phyloP scores from a whole-genome alignment of 2,329 filamentous ascomycete species.

The Nigrospora oryzae region DNA sequence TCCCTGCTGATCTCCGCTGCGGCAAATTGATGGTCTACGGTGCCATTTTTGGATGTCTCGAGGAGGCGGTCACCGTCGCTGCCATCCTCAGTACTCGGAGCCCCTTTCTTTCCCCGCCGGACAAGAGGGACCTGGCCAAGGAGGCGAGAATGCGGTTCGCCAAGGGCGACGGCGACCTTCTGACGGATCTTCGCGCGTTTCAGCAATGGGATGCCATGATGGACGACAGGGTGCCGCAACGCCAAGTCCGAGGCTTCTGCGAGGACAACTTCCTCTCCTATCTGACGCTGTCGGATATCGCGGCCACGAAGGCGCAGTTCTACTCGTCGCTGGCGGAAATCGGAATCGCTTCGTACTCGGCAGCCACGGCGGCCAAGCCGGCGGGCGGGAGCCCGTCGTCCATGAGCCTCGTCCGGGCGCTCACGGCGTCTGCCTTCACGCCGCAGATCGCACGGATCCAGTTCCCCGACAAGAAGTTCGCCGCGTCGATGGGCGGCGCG shows the following conservation, averaged over 20 bases:
- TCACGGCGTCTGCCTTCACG: slow-evolving; percentile 66
- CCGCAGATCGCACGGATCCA: slow-evolving; percentile 89
- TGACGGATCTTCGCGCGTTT: slow-evolving; percentile 80
- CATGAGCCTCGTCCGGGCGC: slow-evolving; percentile 52
- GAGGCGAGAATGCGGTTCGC: slow-evolving; percentile 68
- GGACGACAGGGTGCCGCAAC: slow-evolving; percentile 47
- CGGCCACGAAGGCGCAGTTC: slow-evolving; percentile 79
- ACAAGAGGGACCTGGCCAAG: slow-evolving; percentile 75
- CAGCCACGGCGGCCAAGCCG: not conserved
- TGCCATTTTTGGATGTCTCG: slow-evolving; percentile 84
- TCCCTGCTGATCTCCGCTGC: slow-evolving; percentile 86
- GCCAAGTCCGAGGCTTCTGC: slow-evolving; percentile 69
- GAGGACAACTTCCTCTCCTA: slow-evolving; percentile 76
- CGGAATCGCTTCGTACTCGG: slow-evolving; percentile 54
- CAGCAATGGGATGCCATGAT: slow-evolving; percentile 70
- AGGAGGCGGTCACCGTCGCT: slow-evolving; percentile 80
- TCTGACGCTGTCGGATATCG: slow-evolving; percentile 80
- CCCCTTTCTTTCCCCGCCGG: slow-evolving; percentile 77
- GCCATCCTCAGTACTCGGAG: slow-evolving; percentile 84
- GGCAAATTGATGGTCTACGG: slow-evolving; percentile 95
- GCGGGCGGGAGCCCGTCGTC: slow-evolving; percentile 14
- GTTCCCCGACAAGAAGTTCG: slow-evolving; percentile 94
- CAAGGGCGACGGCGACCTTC: slow-evolving; percentile 71
- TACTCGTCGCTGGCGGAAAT: slow-evolving; percentile 78
- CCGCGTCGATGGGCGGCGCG: slow-evolving; percentile 75